A percentile compares a stretch with the other conserved stretches of the same genome.
Conservation (phyloP, 352 stramenopile species). For the Bremia lactucae region DNA sequence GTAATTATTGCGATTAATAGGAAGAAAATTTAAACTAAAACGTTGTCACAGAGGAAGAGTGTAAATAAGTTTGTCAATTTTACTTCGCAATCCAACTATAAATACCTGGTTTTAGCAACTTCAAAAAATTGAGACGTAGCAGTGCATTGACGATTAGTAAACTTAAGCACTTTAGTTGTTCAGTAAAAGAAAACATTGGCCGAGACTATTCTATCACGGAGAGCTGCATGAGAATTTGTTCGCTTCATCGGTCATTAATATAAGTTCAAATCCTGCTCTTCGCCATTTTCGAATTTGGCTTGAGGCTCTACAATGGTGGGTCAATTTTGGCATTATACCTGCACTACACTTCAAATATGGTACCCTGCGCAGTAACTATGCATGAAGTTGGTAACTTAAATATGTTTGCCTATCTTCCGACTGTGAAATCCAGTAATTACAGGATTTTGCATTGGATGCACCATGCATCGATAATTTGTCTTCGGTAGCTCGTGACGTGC, state of each 20-base stretch:
- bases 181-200: neutral
- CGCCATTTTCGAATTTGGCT: constrained; percentile 81
- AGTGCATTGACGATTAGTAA: too few species aligned
- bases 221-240: constrained; percentile 84
- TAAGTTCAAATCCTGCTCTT: constrained; percentile 61
- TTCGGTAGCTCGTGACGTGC: constrained; percentile 68
- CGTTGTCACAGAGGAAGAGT: too few species aligned
- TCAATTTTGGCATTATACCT: constrained; percentile 71
- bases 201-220: constrained; percentile 75
- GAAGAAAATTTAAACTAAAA: too few species aligned
- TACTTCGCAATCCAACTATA: too few species aligned
- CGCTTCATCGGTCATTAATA: constrained; percentile 88
- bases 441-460: constrained; percentile 80
- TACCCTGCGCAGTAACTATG: constrained; percentile 79
- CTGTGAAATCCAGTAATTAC: constrained; percentile 55
- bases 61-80: too few species aligned
- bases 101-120: too few species aligned
- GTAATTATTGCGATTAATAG: too few species aligned
- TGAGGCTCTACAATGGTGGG: constrained; percentile 83
- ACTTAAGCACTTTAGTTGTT: too few species aligned
- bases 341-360: constrained; percentile 87
- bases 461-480: constrained; percentile 81
- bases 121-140: too few species aligned
- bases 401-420: constrained; percentile 82
- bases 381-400: constrained; percentile 85